phyloP scores from a whole-genome alignment of 257 asterid species.

The Solanum commersonii region DNA sequence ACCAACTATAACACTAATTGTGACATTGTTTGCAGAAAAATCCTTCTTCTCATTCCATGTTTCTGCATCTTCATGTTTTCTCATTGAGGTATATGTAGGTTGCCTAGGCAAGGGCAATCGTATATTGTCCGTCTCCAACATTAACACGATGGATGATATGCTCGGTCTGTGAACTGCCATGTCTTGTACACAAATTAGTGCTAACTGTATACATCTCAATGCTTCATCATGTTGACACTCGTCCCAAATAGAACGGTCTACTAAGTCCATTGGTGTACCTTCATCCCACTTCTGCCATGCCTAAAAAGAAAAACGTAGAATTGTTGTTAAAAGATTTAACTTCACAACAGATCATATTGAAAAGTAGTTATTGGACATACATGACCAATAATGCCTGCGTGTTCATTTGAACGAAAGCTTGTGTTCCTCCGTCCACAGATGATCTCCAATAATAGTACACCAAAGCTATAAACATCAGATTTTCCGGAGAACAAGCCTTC shows the following conservation, averaged over 20 bases:
- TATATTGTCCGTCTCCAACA: slow-evolving; percentile 52
- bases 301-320: slow-evolving; percentile 10
- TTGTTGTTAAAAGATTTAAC: not conserved
- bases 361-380: slow-evolving; percentile 30
- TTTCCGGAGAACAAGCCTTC: slow-evolving; percentile 80
- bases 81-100: slow-evolving; percentile 53
- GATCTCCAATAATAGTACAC: slow-evolving; percentile 72
- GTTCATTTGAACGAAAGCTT: slow-evolving; percentile 32
- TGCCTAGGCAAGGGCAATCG: slow-evolving; percentile 47
- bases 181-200: slow-evolving; percentile 75
- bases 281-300: slow-evolving; percentile 76
- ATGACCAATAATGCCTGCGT: slow-evolving; percentile 46
- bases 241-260: slow-evolving; percentile 32
- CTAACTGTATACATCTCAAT: slow-evolving; percentile 58
- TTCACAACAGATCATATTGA: not conserved
- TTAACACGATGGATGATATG: slow-evolving; percentile 55
- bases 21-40: slow-evolving; percentile 44
- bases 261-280: slow-evolving; percentile 36
- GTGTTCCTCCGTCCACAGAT: slow-evolving; percentile 50
- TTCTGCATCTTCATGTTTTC: slow-evolving; percentile 27
- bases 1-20: slow-evolving; percentile 54
- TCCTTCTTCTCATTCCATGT: slow-evolving; percentile 34
- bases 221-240: slow-evolving; percentile 29
- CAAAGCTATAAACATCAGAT: slow-evolving; percentile 87
- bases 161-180: slow-evolving; percentile 45